Evolutionary conservation across 768 basidiomycete genomes (phyloP).

Genomic region (Kwoniella shandongensis): DNA sequence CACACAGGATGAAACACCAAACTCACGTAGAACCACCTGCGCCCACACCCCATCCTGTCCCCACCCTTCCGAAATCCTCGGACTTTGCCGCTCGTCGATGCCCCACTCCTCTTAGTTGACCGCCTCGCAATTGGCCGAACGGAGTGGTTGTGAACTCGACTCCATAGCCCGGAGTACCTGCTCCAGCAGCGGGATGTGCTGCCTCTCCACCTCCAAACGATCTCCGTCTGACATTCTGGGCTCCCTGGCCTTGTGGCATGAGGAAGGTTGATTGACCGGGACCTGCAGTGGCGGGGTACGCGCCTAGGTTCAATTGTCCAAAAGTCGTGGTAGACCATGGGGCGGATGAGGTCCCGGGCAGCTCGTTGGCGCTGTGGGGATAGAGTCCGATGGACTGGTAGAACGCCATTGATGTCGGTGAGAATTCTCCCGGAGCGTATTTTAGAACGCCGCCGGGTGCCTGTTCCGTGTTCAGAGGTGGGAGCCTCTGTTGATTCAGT

Average conservation of each 20-base stretch:
- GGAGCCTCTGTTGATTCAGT: constrained; percentile 26
- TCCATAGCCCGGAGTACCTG: constrained; percentile 47
- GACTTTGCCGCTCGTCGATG: constrained; percentile 63
- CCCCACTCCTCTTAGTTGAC: constrained; percentile 33
- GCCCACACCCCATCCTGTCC: constrained; percentile 44
- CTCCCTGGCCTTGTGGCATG: constrained; percentile 1
- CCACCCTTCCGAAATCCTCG: constrained; percentile 60
- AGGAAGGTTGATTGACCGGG: constrained; percentile 22
- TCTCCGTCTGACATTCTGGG: constrained; percentile 13
- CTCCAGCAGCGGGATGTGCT: constrained; percentile 43
- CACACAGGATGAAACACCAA: constrained; percentile 1
- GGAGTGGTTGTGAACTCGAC: constrained; percentile 27
- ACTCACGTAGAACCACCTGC: constrained; percentile 47
- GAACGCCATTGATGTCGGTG: constrained; percentile 45
- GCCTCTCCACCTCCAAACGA: constrained; percentile 33
- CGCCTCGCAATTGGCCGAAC: constrained; percentile 9
- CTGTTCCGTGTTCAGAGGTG: constrained; percentile 20
- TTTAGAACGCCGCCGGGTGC: constrained; percentile 22
- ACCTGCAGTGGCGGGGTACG: constrained; percentile 21
- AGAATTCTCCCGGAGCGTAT: constrained; percentile 40
- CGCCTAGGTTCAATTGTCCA: constrained; percentile 7
- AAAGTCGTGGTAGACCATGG: constrained; percentile 36
- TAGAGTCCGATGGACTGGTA: constrained; percentile 37
- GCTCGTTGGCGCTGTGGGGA: constrained; percentile 23
- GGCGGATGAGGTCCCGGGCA: constrained; percentile 33